Percentiles rank a stretch among this genome's conserved stretches.
These are phyloP conservation scores for Dianthus caryophyllus DNA, from an alignment of 148 eudicot genomes.

Conservation along the genomic window DNA sequence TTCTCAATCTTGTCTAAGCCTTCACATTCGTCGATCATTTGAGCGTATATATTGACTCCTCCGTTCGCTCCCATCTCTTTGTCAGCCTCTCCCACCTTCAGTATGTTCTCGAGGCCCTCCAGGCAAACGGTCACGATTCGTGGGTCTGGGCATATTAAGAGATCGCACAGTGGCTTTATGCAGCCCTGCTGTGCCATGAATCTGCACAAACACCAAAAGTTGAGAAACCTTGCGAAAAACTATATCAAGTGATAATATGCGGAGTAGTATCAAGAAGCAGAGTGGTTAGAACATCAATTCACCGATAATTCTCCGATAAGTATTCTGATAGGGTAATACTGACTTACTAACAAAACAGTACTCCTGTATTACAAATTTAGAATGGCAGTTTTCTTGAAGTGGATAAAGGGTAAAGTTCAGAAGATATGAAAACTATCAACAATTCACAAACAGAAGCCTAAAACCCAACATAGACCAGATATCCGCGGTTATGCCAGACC, in stretches of 20 bases:
- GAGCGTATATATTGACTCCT: conserved; percentile 63
- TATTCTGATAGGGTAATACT: too few relatives aligned
- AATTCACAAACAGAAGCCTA: not conserved
- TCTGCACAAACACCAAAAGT: conserved; percentile 34
- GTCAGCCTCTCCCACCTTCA: conserved; percentile 77
- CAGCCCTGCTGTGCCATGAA: conserved; percentile 66
- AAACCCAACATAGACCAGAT: not conserved
- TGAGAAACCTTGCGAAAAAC: too few relatives aligned
- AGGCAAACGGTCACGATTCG: conserved; percentile 76
- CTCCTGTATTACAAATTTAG: too few relatives aligned
- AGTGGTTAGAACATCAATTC: too few relatives aligned
- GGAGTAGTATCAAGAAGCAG: too few relatives aligned
- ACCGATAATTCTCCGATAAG: too few relatives aligned
- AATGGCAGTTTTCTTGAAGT: not conserved
- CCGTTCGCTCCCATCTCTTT: conserved; percentile 55
- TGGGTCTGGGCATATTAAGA: conserved; percentile 70
- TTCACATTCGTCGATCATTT: conserved; percentile 61
- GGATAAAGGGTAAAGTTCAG: too few relatives aligned
- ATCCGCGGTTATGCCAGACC: not conserved
- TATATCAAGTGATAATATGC: not conserved
- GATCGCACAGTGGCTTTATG: conserved; percentile 78
- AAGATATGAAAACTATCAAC: too few relatives aligned
- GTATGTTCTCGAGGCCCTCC: conserved; percentile 80
- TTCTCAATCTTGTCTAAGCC: conserved; percentile 75
- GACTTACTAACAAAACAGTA: too few relatives aligned